These are phyloP conservation scores for Xylaria sp. DNA, from an alignment of 2,329 filamentous ascomycete species.

Conservation along the genomic window DNA sequence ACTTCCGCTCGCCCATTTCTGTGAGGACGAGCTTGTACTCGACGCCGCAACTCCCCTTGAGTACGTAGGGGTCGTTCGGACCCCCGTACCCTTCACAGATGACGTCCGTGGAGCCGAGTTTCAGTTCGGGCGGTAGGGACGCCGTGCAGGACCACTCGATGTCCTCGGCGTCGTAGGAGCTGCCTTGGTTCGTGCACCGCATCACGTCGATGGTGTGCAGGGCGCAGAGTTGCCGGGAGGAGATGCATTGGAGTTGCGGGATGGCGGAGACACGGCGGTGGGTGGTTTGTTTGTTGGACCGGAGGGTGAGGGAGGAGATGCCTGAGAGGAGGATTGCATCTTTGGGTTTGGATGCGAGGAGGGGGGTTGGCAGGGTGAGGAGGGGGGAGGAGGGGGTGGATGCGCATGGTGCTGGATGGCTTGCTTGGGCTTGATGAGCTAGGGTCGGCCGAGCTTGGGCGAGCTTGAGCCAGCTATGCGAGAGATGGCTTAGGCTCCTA, in stretches of 20 bases:
- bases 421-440: constrained; percentile 1
- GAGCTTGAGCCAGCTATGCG: too few species aligned
- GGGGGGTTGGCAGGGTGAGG: constrained; percentile 22
- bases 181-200: constrained; percentile 83
- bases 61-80: constrained; percentile 74
- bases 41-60: constrained; percentile 88
- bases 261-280: constrained; percentile 70
- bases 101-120: constrained; percentile 81
- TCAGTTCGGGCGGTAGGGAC: constrained; percentile 54
- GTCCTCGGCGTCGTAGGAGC: constrained; percentile 72
- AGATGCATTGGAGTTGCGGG: constrained; percentile 74
- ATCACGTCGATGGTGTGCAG: constrained; percentile 74
- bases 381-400: constrained; percentile 10
- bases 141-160: constrained; percentile 86
- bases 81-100: constrained; percentile 82
- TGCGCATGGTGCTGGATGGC: constrained; percentile 6
- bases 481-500: too few species aligned
- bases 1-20: constrained; percentile 65
- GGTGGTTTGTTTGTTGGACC: constrained; percentile 58
- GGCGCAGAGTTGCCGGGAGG: constrained; percentile 56
- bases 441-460: too few species aligned
- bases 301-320: constrained; percentile 75
- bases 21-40: constrained; percentile 81
- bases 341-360: constrained; percentile 34
- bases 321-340: constrained; percentile 53